phyloP scores from a whole-genome alignment of 305 asterid genomes.

The Fraxinus xanthoxyloides region DNA sequence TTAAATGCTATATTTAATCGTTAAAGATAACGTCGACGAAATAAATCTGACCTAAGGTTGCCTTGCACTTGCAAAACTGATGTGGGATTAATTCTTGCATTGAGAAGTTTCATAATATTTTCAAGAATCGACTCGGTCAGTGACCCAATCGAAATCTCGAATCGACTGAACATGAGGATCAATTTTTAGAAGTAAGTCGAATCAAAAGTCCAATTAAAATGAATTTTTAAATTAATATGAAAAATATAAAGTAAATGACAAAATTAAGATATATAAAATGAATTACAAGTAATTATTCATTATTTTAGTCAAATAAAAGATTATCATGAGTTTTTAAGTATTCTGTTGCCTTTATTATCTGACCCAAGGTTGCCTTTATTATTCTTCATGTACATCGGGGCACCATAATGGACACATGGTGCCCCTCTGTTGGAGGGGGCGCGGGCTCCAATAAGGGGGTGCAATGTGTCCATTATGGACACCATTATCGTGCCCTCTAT shows the following conservation, averaged over 20 bases:
- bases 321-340: neutral
- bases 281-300: neutral
- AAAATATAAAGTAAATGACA: neutral
- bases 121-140: neutral
- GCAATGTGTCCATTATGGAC: too few species aligned
- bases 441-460: too few species aligned
- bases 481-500: too few species aligned
- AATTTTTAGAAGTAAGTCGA: neutral
- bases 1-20: neutral
- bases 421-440: too few species aligned
- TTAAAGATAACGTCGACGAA: neutral
- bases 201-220: neutral
- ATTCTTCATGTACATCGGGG: too few species aligned
- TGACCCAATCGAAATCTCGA: neutral
- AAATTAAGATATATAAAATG: too few species aligned
- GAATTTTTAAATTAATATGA: too few species aligned
- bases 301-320: too few species aligned
- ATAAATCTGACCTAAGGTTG: neutral
- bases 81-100: neutral
- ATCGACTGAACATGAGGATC: neutral
- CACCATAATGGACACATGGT: too few species aligned
- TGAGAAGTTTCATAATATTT: neutral
- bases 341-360: neutral
- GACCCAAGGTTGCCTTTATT: too few species aligned
- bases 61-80: neutral